Evolutionary conservation across 345 rosid genomes (phyloP).

Genomic region (Abelmoschus esculentus): DNA sequence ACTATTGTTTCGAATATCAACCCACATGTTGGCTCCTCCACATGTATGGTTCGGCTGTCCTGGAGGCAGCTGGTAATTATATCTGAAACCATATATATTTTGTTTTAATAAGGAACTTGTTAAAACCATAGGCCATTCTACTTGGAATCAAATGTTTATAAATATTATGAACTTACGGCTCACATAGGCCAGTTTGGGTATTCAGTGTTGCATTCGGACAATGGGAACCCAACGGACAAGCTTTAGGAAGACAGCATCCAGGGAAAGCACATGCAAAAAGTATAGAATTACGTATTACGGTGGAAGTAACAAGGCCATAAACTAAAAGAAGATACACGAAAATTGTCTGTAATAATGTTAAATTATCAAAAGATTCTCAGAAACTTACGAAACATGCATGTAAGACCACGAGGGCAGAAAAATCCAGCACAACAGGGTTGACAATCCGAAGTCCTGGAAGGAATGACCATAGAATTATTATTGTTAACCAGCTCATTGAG

Average conservation of each 20-base stretch:
- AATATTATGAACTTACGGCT: conserved; percentile 45
- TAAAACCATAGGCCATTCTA: background rate
- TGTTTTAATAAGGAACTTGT: background rate
- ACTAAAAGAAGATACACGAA: background rate
- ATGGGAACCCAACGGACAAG: conserved; percentile 64
- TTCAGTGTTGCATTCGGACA: conserved; percentile 56
- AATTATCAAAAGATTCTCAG: background rate
- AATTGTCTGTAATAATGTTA: background rate
- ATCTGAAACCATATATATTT: conserved; percentile 38
- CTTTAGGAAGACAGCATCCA: conserved; percentile 28
- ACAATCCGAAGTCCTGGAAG: conserved; percentile 54
- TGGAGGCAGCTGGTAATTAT: conserved; percentile 68
- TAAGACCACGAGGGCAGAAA: conserved; percentile 85
- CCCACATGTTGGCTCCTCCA: conserved; percentile 96
- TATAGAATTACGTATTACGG: background rate
- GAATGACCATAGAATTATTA: conserved; percentile 42
- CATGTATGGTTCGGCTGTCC: conserved; percentile 69
- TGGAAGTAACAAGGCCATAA: background rate
- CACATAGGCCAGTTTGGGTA: conserved; percentile 41
- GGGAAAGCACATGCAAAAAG: background rate
- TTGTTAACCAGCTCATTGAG: conserved; percentile 37
- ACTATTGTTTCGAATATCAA: conserved; percentile 50
- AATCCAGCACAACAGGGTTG: conserved; percentile 81
- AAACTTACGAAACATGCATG: conserved; percentile 93
- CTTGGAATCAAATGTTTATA: background rate